A percentile compares a stretch with the other conserved stretches of the same genome.
These are phyloP conservation scores for Colletotrichum cuscutae DNA, from an alignment of 2,329 filamentous ascomycete species.

Conservation along the genomic window DNA sequence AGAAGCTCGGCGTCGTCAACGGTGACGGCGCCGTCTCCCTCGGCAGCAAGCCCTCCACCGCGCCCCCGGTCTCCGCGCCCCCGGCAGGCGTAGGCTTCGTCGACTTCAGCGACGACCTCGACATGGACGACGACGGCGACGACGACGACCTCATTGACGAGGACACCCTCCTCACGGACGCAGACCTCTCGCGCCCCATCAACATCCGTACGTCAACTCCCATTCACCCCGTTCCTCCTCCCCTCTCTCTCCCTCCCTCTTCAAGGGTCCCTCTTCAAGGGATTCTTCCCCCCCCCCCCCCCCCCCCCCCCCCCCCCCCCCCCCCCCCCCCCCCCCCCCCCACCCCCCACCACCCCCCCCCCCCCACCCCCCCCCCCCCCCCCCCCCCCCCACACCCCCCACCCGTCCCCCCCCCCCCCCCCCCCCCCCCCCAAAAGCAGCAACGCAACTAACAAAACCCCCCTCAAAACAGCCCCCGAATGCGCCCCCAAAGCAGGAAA, in stretches of 20 bases:
- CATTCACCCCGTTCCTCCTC: neutral
- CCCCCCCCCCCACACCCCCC: no score
- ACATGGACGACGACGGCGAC: constrained; percentile 70
- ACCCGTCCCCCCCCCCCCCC: no score
- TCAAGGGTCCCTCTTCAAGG: constrained; percentile 1
- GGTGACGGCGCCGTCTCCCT: constrained; percentile 26
- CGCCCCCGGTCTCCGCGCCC: constrained; percentile 52
- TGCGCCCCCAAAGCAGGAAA: constrained; percentile 90
- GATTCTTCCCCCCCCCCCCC: no score
- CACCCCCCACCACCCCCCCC: no score
- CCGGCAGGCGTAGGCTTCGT: constrained; percentile 74
- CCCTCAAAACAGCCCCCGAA: constrained; percentile 70
- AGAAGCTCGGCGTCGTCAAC: constrained; percentile 38
- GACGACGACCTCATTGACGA: constrained; percentile 94
- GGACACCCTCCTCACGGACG: constrained; percentile 84
- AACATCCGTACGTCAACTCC: constrained; percentile 76
- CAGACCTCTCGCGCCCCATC: constrained; percentile 81
- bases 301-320: no score
- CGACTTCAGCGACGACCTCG: constrained; percentile 68
- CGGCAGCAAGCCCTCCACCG: constrained; percentile 49
- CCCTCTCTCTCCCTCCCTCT: neutral
- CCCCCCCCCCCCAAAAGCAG: neutral
- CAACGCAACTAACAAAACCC: constrained; percentile 38
- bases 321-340: no score
- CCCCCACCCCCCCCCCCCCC: no score